A percentile compares a stretch with the other conserved stretches of the same genome.
Conservation (phyloP, 2,329 filamentous ascomycete genomes). For the Leptographium flavum region DNA sequence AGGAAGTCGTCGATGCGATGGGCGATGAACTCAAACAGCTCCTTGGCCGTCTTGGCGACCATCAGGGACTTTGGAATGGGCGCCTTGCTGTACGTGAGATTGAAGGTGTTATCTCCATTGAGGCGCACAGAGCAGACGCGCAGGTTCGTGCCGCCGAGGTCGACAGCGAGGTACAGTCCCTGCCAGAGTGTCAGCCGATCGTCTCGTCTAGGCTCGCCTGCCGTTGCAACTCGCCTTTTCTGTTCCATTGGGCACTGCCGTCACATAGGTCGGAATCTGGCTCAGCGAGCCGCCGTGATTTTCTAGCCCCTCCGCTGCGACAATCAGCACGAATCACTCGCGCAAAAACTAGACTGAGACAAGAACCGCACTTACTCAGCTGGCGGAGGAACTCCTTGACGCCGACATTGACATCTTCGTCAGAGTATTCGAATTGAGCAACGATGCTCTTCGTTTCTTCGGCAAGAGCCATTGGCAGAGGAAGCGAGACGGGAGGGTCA, state of each 20-base stretch:
- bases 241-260: constrained; percentile 87
- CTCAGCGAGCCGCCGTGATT: constrained; percentile 70
- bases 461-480: constrained; percentile 45
- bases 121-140: constrained; percentile 90
- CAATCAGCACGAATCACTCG: neutral
- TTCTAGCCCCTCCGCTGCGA: constrained; percentile 61
- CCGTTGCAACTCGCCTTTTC: constrained; percentile 56
- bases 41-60: constrained; percentile 70
- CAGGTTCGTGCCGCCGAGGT: constrained; percentile 97
- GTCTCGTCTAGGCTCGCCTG: neutral
- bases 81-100: constrained; percentile 83
- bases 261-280: constrained; percentile 96
- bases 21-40: constrained; percentile 86
- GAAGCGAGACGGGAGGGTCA: constrained; percentile 36
- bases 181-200: constrained; percentile 21
- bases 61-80: constrained; percentile 82
- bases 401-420: constrained; percentile 63
- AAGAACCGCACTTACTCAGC: constrained; percentile 42
- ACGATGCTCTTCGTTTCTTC: constrained; percentile 69
- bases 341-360: neutral
- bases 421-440: constrained; percentile 70
- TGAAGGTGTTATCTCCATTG: constrained; percentile 90
- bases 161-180: constrained; percentile 92
- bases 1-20: constrained; percentile 86
- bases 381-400: constrained; percentile 77